These are phyloP conservation scores for Paraurostyla sp. DNA, from an alignment of 73 alveolate genomes.

Conservation along the genomic window DNA sequence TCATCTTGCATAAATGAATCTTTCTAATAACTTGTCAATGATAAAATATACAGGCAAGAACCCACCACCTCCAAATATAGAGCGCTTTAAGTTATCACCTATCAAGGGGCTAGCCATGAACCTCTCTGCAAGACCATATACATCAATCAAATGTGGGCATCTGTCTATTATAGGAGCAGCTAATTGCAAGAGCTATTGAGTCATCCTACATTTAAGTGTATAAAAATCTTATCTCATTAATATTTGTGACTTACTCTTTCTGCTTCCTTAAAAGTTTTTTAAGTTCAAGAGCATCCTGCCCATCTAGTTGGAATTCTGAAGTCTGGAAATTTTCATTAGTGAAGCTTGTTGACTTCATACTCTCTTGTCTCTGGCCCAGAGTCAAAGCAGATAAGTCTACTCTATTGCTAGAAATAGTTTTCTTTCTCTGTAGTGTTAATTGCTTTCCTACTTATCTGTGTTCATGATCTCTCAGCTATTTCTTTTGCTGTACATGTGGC, in stretches of 20 bases:
- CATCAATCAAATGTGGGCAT: constrained; percentile 49
- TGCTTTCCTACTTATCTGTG: constrained; percentile 5
- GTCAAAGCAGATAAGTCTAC: too few species aligned
- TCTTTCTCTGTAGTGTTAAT: background rate
- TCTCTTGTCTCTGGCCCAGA: background rate
- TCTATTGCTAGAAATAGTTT: background rate
- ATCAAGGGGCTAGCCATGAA: constrained; percentile 69
- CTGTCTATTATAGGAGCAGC: constrained; percentile 58
- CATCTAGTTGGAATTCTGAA: background rate
- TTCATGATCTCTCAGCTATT: background rate
- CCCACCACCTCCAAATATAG: constrained; percentile 86
- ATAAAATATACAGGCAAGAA: constrained; percentile 60
- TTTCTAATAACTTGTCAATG: constrained; percentile 17
- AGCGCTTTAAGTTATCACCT: constrained; percentile 80
- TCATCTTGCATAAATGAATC: constrained; percentile 67
- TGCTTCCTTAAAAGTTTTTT: constrained; percentile 32
- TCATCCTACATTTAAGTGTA: constrained; percentile 5
- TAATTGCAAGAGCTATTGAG: constrained; percentile 41
- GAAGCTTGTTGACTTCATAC: too few species aligned
- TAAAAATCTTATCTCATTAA: background rate
- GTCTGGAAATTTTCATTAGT: background rate
- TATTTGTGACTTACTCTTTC: constrained; percentile 5
- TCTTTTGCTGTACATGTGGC: background rate
- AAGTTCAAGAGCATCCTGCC: constrained; percentile 10
- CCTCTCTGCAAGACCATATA: constrained; percentile 56